These are phyloP conservation scores for Fagus crenata DNA, from an alignment of 306 rosid genomes.

Conservation along the genomic window DNA sequence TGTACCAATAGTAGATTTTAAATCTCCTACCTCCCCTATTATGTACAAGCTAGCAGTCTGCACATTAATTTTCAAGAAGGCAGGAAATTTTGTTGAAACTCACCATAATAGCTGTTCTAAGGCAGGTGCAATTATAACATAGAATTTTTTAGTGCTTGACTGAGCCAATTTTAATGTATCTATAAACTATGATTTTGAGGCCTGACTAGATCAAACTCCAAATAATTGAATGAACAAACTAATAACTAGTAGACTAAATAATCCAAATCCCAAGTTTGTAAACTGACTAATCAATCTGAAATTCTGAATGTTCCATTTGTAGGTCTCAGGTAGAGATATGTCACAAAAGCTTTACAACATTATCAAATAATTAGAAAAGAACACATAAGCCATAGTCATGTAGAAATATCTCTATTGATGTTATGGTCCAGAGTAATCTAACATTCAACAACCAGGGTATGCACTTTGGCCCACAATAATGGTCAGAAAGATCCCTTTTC, in stretches of 20 bases:
- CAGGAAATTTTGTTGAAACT: too few species aligned
- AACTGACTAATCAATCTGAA: neutral
- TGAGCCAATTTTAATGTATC: neutral
- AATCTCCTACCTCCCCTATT: neutral
- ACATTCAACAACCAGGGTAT: neutral
- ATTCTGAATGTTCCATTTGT: neutral
- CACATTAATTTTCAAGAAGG: too few species aligned
- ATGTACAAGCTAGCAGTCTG: neutral
- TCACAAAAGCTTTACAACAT: neutral
- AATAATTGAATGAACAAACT: neutral
- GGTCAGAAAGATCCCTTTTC: neutral
- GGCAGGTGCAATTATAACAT: too few species aligned
- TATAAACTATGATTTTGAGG: neutral
- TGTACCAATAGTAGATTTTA: neutral
- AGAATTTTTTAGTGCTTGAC: neutral
- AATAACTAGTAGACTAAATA: neutral
- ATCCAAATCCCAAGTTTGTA: neutral
- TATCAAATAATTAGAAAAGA: neutral
- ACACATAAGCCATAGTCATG: neutral
- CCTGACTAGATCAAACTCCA: neutral
- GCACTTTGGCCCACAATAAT: neutral
- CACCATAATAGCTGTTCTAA: too few species aligned
- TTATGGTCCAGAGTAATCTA: neutral
- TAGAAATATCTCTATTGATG: neutral
- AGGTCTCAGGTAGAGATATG: conserved; percentile 1